Evolutionary conservation across 768 basidiomycete species (phyloP).

Genomic region (Lactarius hatsudake): DNA sequence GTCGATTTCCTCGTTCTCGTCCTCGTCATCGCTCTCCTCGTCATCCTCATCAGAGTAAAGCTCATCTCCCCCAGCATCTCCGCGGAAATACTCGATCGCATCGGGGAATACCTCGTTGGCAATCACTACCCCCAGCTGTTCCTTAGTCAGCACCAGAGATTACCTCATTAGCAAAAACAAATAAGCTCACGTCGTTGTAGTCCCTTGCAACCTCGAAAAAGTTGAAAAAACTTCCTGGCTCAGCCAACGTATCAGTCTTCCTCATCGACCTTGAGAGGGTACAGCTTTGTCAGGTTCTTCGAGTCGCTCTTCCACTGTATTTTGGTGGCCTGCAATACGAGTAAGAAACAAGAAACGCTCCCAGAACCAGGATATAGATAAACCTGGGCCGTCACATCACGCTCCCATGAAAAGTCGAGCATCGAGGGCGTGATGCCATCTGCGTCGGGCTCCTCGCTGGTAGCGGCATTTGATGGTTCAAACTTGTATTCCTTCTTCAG

Average conservation of each 20-base stretch:
- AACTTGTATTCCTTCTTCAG: constrained; percentile 84
- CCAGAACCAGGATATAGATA: constrained; percentile 1
- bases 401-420: constrained; percentile 79
- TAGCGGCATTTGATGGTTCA: constrained; percentile 50
- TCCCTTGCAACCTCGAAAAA: constrained; percentile 71
- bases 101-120: constrained; percentile 79
- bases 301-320: constrained; percentile 81
- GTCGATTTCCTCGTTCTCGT: constrained; percentile 78
- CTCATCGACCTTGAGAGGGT: constrained; percentile 63
- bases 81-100: constrained; percentile 80
- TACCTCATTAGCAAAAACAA: not conserved
- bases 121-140: constrained; percentile 67
- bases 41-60: constrained; percentile 64
- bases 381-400: constrained; percentile 66
- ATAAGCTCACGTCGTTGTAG: constrained; percentile 58
- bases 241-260: constrained; percentile 61
- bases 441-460: constrained; percentile 58
- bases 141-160: constrained; percentile 1
- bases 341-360: constrained; percentile 12
- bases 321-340: constrained; percentile 49
- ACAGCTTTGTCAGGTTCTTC: constrained; percentile 73
- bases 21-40: constrained; percentile 71
- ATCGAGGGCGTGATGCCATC: constrained; percentile 76
- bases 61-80: constrained; percentile 57
- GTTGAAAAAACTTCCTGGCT: constrained; percentile 85